Conservation (phyloP, 2,329 filamentous ascomycete genomes). For the Microcyclospora tardicrescens region DNA sequence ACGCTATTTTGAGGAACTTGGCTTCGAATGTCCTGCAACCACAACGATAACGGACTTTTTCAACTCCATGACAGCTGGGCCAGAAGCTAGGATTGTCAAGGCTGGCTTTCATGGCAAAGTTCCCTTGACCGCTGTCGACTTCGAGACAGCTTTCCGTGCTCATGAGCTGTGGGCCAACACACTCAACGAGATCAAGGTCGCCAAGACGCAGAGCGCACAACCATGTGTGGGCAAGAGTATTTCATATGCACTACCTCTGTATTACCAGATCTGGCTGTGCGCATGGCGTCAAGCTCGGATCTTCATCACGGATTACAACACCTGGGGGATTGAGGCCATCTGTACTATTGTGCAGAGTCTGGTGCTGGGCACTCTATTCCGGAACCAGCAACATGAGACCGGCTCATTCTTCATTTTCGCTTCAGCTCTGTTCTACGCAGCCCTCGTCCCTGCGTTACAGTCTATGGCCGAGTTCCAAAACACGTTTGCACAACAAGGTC, state of each 20-base stretch:
- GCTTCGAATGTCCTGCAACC: slow-evolving; percentile 49
- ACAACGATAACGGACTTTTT: slow-evolving; percentile 54
- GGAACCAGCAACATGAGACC: slow-evolving; percentile 53
- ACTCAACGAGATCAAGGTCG: slow-evolving; percentile 27
- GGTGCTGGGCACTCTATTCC: slow-evolving; percentile 72
- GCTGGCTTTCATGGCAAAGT: slow-evolving; percentile 32
- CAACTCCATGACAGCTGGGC: slow-evolving; percentile 48
- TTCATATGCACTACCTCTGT: slow-evolving; percentile 41
- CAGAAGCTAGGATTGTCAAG: slow-evolving; percentile 34
- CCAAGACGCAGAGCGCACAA: slow-evolving; percentile 36
- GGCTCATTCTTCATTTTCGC: slow-evolving; percentile 46
- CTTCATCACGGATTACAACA: no score
- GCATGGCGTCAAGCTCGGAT: neutral
- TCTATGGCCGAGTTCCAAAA: no score
- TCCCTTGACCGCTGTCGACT: slow-evolving; percentile 30
- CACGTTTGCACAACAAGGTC: no score
- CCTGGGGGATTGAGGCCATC: no score
- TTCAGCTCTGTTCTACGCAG: slow-evolving; percentile 30
- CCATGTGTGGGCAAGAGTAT: slow-evolving; percentile 40
- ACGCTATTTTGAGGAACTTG: slow-evolving; percentile 51
- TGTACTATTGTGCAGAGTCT: slow-evolving; percentile 25
- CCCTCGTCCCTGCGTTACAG: no score
- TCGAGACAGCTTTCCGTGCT: slow-evolving; percentile 43
- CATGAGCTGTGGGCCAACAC: slow-evolving; percentile 46
- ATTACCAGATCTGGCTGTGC: slow-evolving; percentile 25